These are phyloP conservation scores for Xerocomellus amylosporus DNA, from an alignment of 768 basidiomycete genomes.

Conservation along the genomic window DNA sequence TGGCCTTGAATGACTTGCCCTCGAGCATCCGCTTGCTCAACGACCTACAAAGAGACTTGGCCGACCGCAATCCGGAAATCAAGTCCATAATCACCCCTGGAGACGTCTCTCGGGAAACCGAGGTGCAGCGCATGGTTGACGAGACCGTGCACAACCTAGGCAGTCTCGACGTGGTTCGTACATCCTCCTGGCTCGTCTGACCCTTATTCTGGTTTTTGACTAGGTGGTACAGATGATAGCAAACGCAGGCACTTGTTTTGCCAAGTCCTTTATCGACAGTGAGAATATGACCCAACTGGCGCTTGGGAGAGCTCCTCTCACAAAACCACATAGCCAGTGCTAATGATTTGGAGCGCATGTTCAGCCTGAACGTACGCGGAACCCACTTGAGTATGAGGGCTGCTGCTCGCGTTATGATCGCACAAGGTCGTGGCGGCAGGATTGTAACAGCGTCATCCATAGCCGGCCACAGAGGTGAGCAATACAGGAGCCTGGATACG, in stretches of 20 bases:
- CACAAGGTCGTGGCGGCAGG: conserved; percentile 42
- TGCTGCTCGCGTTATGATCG: conserved; percentile 43
- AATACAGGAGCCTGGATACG: not conserved
- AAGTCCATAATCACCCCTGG: not conserved
- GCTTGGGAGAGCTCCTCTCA: not conserved
- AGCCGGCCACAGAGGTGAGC: not conserved
- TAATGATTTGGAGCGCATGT: conserved; percentile 30
- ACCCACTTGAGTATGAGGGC: conserved; percentile 41
- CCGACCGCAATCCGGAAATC: not conserved
- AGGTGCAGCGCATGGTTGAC: conserved; percentile 1
- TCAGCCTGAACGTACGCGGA: conserved; percentile 37
- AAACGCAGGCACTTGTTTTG: conserved; percentile 1
- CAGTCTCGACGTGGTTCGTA: conserved; percentile 1
- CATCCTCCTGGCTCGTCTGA: not conserved
- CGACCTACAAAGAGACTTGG: not conserved
- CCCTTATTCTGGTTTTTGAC: not conserved
- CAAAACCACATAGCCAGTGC: not conserved
- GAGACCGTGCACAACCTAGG: not conserved
- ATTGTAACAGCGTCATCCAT: conserved; percentile 31
- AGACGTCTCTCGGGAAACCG: not conserved
- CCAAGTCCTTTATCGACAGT: not conserved
- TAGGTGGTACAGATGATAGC: not conserved
- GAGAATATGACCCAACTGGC: not conserved
- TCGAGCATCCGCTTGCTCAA: not conserved
- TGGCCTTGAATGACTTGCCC: conserved; percentile 1